Evolutionary conservation across 352 stramenopile species (phyloP), one percentile per base, ranked within the genome.

Genomic region (Phytophthora hibernalis): DNA sequence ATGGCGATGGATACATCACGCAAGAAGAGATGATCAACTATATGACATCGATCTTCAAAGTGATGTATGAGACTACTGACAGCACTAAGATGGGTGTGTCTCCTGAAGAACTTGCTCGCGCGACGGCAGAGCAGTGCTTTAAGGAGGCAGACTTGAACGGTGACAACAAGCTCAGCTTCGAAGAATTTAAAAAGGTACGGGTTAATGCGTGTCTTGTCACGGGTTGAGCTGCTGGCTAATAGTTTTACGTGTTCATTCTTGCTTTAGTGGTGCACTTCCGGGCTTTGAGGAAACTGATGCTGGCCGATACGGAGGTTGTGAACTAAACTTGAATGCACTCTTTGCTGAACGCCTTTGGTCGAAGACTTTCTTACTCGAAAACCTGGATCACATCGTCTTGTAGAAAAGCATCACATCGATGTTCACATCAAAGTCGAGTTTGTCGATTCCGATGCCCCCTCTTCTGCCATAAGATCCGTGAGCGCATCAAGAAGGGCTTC

Each of bases 41-140:
- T 73, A 89, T 96, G 83, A 94, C 82, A 30, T 94, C 88, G 28
- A 92, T 97, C 52, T 96, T 97, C 53, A 89, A 89, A 56, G 88
- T 96, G 52, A 96, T 97, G 88, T 95, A 93, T 60, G 87, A 95
- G 66, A 96, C 87, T 20, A 93, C 87, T 20, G 84, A 92, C 59
- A 80, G 61, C 37, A 80, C 86, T n/a, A 90, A 90, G 49, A 92
- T 93, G 73, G 77, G 83, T 18, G 81, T 93, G 22, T 80, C 69
- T 50, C 82, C 90, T 13, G 81, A 93, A 57, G 86, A 95, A 55
- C 73, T 97, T 53, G 90, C 90, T 63, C 72, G 74, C 11, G 84
- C 89, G 48, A 96, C 87, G 28, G 87, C 87, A 49, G 83, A 68
- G 15, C 83, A 96, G 65, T 96, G 90, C 66, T 97, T 97, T 61